Conservation (phyloP, 2,329 filamentous ascomycete genomes). For the Colletotrichum salicis region DNA sequence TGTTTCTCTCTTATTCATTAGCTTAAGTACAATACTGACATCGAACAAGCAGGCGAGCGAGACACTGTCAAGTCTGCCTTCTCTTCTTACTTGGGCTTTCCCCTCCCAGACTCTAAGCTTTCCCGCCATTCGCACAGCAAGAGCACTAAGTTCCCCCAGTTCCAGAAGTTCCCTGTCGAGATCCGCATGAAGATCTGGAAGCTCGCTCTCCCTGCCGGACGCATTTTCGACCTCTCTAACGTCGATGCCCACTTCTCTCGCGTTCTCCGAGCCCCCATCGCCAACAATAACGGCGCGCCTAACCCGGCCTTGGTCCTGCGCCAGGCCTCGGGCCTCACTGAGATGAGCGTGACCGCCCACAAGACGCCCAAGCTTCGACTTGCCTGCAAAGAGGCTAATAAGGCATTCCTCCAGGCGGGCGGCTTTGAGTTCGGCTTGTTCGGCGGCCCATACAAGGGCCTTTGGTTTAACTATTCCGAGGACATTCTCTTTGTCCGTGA, state of each 20-base stretch:
- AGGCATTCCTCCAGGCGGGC: slow-evolving; percentile 23
- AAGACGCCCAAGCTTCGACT: slow-evolving; percentile 34
- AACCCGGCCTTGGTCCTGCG: slow-evolving; percentile 12
- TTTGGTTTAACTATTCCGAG: slow-evolving; percentile 35
- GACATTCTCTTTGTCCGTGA: slow-evolving; percentile 29
- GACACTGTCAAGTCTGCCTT: slow-evolving; percentile 9
- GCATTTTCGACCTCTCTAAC: slow-evolving; percentile 29
- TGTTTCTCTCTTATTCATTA: not conserved
- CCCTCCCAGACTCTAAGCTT: not conserved
- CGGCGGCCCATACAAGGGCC: slow-evolving; percentile 25
- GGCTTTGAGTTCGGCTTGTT: slow-evolving; percentile 36
- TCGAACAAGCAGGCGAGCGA: slow-evolving; percentile 12
- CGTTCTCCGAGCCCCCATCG: slow-evolving; percentile 9
- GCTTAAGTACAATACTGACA: slow-evolving; percentile 9
- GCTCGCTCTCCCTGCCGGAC: slow-evolving; percentile 26
- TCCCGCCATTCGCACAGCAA: slow-evolving; percentile 12
- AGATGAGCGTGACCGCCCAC: slow-evolving; percentile 22
- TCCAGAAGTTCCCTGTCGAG: slow-evolving; percentile 31
- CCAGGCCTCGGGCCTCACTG: slow-evolving; percentile 23
- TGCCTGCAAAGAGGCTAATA: slow-evolving; percentile 30
- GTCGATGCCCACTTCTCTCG: slow-evolving; percentile 27
- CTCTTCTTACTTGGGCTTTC: slow-evolving; percentile 14
- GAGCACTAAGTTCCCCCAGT: slow-evolving; percentile 19
- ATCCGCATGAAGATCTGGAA: slow-evolving; percentile 37
- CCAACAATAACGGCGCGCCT: not conserved